Evolutionary conservation across 306 rosid genomes (phyloP).

Genomic region (Cicer yamashitae): DNA sequence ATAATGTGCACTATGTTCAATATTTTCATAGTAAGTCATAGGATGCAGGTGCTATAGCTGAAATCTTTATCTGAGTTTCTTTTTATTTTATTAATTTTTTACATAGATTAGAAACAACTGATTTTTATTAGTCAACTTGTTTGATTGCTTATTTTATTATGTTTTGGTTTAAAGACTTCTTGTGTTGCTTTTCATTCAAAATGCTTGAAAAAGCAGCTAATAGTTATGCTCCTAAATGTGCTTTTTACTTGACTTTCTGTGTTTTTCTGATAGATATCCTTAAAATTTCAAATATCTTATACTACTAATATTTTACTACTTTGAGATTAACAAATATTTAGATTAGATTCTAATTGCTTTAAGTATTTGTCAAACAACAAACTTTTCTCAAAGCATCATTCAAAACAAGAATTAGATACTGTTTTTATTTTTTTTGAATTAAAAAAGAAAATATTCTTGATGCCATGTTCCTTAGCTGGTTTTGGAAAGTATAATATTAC

Average conservation of each 20-base stretch:
- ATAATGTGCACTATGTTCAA: conserved; percentile 14
- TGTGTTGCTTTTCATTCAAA: conserved; percentile 36
- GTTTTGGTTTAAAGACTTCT: conserved; percentile 2
- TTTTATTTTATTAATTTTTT: conserved; percentile 5
- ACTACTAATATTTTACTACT: neutral
- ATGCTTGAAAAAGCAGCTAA: neutral
- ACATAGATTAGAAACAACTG: neutral
- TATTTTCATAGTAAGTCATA: conserved; percentile 18
- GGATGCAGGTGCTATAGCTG: neutral
- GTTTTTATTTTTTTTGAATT: neutral
- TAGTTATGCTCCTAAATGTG: conserved; percentile 12
- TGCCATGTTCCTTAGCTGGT: conserved; percentile 8
- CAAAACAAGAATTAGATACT: conserved; percentile 5
- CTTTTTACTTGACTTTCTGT: neutral
- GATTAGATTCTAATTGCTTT: conserved; percentile 30
- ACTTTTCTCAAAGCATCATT: conserved; percentile 16
- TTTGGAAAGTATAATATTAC: neutral
- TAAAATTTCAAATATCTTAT: neutral
- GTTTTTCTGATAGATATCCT: neutral
- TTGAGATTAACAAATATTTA: neutral
- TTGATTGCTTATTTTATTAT: conserved; percentile 24
- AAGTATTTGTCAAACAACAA: conserved; percentile 30
- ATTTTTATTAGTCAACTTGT: neutral
- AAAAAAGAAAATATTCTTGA: conserved; percentile 15
- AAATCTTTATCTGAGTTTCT: neutral